A percentile compares a stretch with the other conserved stretches of the same genome.
phyloP scores from a whole-genome alignment of 176 grass and related monocot genomes.

The Ampelocalamus luodianensis region DNA sequence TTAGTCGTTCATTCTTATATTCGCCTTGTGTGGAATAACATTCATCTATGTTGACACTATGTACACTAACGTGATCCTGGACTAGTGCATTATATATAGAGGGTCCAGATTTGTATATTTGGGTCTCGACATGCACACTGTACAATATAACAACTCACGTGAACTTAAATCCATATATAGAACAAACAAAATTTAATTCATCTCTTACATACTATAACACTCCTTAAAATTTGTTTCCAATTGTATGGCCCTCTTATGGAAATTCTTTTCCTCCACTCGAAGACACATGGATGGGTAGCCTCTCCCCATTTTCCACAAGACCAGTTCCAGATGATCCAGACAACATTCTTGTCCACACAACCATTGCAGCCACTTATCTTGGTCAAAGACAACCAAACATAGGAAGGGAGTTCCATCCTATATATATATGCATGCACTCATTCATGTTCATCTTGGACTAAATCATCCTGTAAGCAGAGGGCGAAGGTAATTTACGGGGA shows the following conservation, averaged over 20 bases:
- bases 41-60: too few relatives aligned
- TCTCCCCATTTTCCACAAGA: background rate
- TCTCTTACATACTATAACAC: background rate
- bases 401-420: constrained; percentile 10
- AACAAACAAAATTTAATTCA: background rate
- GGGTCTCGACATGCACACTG: too few relatives aligned
- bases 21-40: too few relatives aligned
- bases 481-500: background rate
- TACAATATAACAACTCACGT: background rate
- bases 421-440: constrained; percentile 6
- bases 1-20: too few relatives aligned
- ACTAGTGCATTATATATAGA: too few relatives aligned
- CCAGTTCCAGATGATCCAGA: background rate
- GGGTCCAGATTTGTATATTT: too few relatives aligned
- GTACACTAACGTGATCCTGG: too few relatives aligned
- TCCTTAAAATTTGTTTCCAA: background rate
- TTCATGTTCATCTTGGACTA: background rate
- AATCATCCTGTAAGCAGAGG: background rate
- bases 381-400: constrained; percentile 21
- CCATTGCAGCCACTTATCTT: background rate
- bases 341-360: constrained; percentile 40
- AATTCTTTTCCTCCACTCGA: background rate
- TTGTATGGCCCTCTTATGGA: background rate
- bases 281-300: background rate
- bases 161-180: background rate